phyloP scores from a whole-genome alignment of 257 asterid genomes.

The Ilex asprella region DNA sequence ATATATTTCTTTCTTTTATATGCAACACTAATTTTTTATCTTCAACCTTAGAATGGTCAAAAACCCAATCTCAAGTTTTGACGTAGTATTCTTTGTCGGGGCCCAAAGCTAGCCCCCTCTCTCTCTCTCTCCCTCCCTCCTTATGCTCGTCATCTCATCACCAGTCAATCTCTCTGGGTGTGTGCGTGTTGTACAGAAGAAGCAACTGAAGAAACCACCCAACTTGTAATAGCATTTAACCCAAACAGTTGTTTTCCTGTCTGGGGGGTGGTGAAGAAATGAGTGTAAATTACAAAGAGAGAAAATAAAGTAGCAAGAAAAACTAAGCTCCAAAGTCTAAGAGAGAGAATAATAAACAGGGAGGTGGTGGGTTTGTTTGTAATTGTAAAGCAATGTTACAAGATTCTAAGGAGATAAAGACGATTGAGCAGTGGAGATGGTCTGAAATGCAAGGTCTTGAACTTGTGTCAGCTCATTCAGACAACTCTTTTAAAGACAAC shows the following conservation, averaged over 20 bases:
- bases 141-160: slow-evolving; percentile 33
- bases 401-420: slow-evolving; percentile 51
- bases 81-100: slow-evolving; percentile 53
- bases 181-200: slow-evolving; percentile 20
- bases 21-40: neutral
- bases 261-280: neutral
- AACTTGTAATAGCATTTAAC: too few relatives aligned
- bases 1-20: neutral
- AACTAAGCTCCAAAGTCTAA: neutral
- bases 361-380: slow-evolving; percentile 14
- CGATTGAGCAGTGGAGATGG: slow-evolving; percentile 75
- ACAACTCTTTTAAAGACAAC: slow-evolving; percentile 39
- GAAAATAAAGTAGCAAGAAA: neutral
- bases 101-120: slow-evolving; percentile 17
- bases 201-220: slow-evolving; percentile 18
- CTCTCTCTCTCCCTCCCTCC: slow-evolving; percentile 13
- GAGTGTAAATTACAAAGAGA: slow-evolving; percentile 1
- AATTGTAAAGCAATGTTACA: slow-evolving; percentile 47
- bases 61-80: slow-evolving; percentile 28
- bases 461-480: slow-evolving; percentile 45
- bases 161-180: slow-evolving; percentile 29
- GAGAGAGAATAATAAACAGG: slow-evolving; percentile 6
- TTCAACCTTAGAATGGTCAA: slow-evolving; percentile 16
- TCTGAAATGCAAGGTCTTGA: slow-evolving; percentile 80
- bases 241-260: too few relatives aligned